Evolutionary conservation across 805 yeast species (phyloP), one percentile per base, ranked within the genome.

Genomic region (Wickerhamiella galacta): DNA sequence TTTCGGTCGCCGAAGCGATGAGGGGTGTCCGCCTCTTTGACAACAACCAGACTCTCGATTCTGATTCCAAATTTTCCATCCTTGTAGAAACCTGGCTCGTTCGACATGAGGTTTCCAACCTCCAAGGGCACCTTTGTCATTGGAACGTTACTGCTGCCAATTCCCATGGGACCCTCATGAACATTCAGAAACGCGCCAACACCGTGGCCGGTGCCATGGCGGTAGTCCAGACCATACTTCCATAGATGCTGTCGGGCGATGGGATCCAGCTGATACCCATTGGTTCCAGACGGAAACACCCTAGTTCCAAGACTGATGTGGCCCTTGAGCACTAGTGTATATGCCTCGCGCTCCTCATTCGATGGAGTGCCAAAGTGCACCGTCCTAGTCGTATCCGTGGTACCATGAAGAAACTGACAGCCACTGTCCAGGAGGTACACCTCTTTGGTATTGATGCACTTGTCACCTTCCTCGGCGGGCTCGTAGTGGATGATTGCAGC

Each of bases 181-280:
- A 90, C 96, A 52, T 77, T 76, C 29, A 92, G 70, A 51, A 66
- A 87, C 15, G 85, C 66, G 2, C 95, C 96, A n/a, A 90, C 78
- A 4, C 98, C 98, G 54, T 90, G 98, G 2, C 96, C 95, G 0
- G 96, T 82, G 7, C 98, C 96, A 54, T 90, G 98, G 41, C 75
- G 70, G 52, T 79, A 90, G 51, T 80, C 90, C 31, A 81, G 60
- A 0, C 96, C 96, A 33, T 71, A 63, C 25, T 70, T 61, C 83
- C 92, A 79, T 38, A 90, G 58, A 33, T 70, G 75, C 53, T 76
- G 83, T 41, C 98, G 66, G 0, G 95, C 93, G 33, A 83, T 61
- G 0, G 72, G 60, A 49, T 90, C 98, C 21, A 90, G 68, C 47
- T 70, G 67, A 35, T 68, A 66, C 0, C 95, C 93, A 7, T 77